Evolutionary conservation across 139 green algal genomes (phyloP), one percentile per base, ranked within the genome.

Genomic region (Chlorella vulgaris): DNA sequence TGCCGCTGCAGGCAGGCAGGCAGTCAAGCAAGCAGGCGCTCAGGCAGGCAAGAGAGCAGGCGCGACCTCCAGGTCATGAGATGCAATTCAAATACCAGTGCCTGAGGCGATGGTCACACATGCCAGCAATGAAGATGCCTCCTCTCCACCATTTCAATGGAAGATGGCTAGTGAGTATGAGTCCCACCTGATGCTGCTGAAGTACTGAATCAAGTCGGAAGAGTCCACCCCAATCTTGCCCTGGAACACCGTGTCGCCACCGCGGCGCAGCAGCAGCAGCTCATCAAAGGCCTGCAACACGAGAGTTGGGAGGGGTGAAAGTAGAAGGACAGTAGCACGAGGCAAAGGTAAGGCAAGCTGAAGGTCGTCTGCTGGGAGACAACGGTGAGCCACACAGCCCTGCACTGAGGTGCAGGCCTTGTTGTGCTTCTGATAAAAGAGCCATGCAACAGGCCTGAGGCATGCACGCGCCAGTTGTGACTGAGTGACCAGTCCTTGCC

Each of bases 201-300:
- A 84, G 82, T 93, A 92, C 31, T 67, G 51, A 43, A 93, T 84
- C 29, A 93, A 84, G 50, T 82, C 40, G 47, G n/a, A 26, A 29
- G 81, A 80, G 38, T 86, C 58, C 47, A 78, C 53, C 68, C 88
- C 88, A n/a, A 94, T 78, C 39, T 65, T 35, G 1, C 91, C 91
- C 58, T 89, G 78, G 84, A 89, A 94, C 33, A 87, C 92, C 51
- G 84, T 81, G 22, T 84, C 65, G 33, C 91, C 91, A 2, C 91
- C 91, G 2, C 76, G 74, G 78, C 93, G 87, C 24, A 95, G 74
- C 61, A 95, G 82, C 78, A 95, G 77, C 78, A 95, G 67, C 50
- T 89, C 84, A 73, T 91, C 81, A 70, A 91, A 91, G 3, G 86
- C 67, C 42, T 80, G 69, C 38, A 10, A 28, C 22, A 55, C 47